phyloP scores from a whole-genome alignment of 345 rosid genomes.

The Euphorbia lathyris region DNA sequence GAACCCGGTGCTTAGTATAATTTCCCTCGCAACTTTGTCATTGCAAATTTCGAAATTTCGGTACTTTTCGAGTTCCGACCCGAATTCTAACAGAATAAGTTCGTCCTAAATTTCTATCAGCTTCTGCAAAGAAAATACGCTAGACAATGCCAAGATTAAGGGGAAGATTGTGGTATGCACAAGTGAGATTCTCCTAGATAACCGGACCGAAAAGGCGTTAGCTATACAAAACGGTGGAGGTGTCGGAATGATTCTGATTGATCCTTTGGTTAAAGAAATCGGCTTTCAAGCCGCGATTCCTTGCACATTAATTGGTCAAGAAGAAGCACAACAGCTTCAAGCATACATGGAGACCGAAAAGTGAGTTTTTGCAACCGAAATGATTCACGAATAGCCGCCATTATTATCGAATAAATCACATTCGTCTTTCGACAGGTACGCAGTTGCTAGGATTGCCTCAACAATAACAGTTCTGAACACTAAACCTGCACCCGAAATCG shows the following conservation, averaged over 20 bases:
- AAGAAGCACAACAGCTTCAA: constrained; percentile 39
- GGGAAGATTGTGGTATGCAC: constrained; percentile 49
- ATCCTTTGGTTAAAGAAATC: constrained; percentile 32
- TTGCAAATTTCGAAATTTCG: no score
- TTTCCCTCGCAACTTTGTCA: no score
- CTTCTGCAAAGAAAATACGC: constrained; percentile 45
- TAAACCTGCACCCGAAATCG: constrained; percentile 41
- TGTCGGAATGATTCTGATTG: constrained; percentile 43
- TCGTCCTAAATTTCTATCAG: constrained; percentile 16
- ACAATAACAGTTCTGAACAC: constrained; percentile 31
- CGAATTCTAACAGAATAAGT: not conserved
- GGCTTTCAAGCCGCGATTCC: constrained; percentile 44
- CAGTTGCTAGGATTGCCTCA: constrained; percentile 36
- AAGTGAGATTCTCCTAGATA: constrained; percentile 23
- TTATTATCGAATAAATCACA: not conserved
- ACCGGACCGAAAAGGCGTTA: constrained; percentile 25
- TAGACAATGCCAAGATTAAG: constrained; percentile 36
- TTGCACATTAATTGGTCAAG: constrained; percentile 31
- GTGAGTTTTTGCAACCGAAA: constrained; percentile 20
- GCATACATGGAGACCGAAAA: constrained; percentile 34
- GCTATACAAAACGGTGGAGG: constrained; percentile 37
- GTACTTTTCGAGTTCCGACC: no score
- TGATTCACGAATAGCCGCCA: not conserved
- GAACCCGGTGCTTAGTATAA: no score
- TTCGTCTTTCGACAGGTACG: constrained; percentile 26